phyloP scores from a whole-genome alignment of 2,329 filamentous ascomycete species.

The Hypoxylon sp. region DNA sequence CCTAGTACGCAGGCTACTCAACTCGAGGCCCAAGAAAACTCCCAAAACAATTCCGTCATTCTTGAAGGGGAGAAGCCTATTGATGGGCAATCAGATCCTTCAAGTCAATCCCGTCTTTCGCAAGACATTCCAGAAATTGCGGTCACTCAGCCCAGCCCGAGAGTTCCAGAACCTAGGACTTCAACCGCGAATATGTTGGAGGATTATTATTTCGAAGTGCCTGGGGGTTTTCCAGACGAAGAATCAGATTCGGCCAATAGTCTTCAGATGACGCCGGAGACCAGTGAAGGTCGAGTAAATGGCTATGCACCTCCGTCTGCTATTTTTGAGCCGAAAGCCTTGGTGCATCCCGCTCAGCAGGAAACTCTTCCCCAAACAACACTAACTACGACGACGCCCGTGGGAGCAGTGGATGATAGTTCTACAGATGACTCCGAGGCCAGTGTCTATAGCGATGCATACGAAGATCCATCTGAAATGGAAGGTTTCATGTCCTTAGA shows the following conservation, averaged over 20 bases:
- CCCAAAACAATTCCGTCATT: slow-evolving; percentile 22
- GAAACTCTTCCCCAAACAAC: slow-evolving; percentile 47
- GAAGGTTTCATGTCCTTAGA: slow-evolving; percentile 79
- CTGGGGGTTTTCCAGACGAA: slow-evolving; percentile 69
- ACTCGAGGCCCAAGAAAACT: slow-evolving; percentile 38
- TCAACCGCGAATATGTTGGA: slow-evolving; percentile 23
- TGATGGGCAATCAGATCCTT: slow-evolving; percentile 6
- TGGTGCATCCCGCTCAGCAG: slow-evolving; percentile 31
- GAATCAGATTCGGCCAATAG: slow-evolving; percentile 25
- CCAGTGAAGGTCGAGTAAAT: slow-evolving; percentile 1
- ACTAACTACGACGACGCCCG: slow-evolving; percentile 48
- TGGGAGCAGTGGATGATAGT: slow-evolving; percentile 53
- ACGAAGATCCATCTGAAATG: slow-evolving; percentile 74
- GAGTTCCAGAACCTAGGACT: slow-evolving; percentile 35
- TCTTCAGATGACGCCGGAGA: slow-evolving; percentile 7
- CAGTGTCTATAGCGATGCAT: slow-evolving; percentile 79
- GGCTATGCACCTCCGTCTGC: slow-evolving; percentile 13
- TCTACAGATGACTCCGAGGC: slow-evolving; percentile 56
- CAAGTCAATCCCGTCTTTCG: slow-evolving; percentile 11
- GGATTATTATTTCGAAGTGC: slow-evolving; percentile 61
- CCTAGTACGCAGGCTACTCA: slow-evolving; percentile 41
- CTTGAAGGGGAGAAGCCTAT: slow-evolving; percentile 36
- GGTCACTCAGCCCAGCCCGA: slow-evolving; percentile 59
- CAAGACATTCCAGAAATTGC: slow-evolving; percentile 57
- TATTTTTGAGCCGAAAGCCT: slow-evolving; percentile 46